Percentiles rank a stretch among this genome's conserved stretches.
phyloP scores from a whole-genome alignment of 1,284 basidiomycete species.

The Ceratobasidium sp. region DNA sequence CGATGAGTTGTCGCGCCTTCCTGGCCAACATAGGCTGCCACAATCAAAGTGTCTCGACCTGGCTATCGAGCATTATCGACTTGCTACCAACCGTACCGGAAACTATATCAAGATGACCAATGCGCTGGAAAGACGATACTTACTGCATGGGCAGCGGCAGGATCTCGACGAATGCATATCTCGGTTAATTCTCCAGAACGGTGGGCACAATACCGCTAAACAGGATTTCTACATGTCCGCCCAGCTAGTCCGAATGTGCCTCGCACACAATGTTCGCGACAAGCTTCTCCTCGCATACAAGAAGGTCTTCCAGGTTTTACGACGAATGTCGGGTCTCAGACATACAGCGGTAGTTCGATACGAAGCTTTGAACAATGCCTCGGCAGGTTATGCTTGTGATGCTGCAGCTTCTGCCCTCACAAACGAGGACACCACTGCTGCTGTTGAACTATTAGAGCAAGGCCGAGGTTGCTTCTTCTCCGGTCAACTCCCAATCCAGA shows the following conservation, averaged over 20 bases:
- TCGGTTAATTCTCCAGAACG: not conserved
- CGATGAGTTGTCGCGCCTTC: not conserved
- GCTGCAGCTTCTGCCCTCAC: slow-evolving; percentile 29
- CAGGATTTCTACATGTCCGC: not conserved
- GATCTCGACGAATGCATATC: slow-evolving; percentile 29
- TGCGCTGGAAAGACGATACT: slow-evolving; percentile 29
- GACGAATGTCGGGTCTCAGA: not conserved
- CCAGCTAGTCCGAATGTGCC: slow-evolving; percentile 18
- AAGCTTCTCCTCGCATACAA: not conserved
- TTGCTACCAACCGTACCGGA: not conserved
- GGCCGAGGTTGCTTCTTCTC: slow-evolving; percentile 30
- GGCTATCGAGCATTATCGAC: slow-evolving; percentile 15
- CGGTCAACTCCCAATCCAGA: slow-evolving; percentile 29
- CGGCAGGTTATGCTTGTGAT: slow-evolving; percentile 6
- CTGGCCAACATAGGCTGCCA: not conserved
- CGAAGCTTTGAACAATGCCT: not conserved
- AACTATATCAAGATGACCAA: slow-evolving; percentile 1
- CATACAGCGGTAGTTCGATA: not conserved
- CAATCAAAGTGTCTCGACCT: slow-evolving; percentile 3
- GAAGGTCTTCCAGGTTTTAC: not conserved
- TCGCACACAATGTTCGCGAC: not conserved
- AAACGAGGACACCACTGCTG: not conserved
- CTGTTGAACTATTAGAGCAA: slow-evolving; percentile 42
- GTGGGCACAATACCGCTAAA: slow-evolving; percentile 2
- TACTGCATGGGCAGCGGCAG: not conserved